Base-by-base conservation (phyloP, 495 filamentous ascomycete species). In the Hyaloscypha bicolor region DNA sequence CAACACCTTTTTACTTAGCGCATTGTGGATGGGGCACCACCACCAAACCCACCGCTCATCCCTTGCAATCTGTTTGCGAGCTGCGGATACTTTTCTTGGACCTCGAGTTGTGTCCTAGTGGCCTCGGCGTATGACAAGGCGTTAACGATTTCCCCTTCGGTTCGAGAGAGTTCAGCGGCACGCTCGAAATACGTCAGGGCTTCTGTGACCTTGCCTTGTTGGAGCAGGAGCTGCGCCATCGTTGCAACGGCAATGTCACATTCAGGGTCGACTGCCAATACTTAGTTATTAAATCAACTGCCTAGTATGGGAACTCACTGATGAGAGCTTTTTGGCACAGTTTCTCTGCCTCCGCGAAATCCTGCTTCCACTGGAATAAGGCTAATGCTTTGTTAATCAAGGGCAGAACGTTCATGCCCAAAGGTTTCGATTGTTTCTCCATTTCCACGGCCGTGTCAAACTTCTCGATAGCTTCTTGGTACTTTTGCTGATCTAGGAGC, bases 171-270 rank as follows among this genome's bases (percentile, higher is more conserved):
- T 80, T 97, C 92, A 14, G 95, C 95, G 2, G 95, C 95, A 35
- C 92, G 89, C 83, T 98, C 93, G 72, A 99, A 99, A 82, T 98
- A 98, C 78, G 91, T 93, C 55, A 99, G 88, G 3, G 95, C 95
- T 66, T 97, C 92, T 22, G 88, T 91, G 45, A 98, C 96, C 81
- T 97, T 97, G 74, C 94, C 94, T 80, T 98, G 95, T 76, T 99
- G 96, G 25, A 99, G 85, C 32, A 98, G 87, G n/a, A 99, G 84
- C 78, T 99, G 95, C 6, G 95, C 95, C 95, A 99, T 98, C 53
- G 95, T 99, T 53, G 96, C 95, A 25, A 99, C 95, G 57, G 95
- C 95, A 73, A 99, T 98, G 75, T 99, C 95, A 75, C 95, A 98
- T 76, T 99, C 95, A 37, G 96, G 95, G 74, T 99, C 95, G 74